Conservation (phyloP, 2,329 filamentous ascomycete species). For the Pezicula neosporulosa region DNA sequence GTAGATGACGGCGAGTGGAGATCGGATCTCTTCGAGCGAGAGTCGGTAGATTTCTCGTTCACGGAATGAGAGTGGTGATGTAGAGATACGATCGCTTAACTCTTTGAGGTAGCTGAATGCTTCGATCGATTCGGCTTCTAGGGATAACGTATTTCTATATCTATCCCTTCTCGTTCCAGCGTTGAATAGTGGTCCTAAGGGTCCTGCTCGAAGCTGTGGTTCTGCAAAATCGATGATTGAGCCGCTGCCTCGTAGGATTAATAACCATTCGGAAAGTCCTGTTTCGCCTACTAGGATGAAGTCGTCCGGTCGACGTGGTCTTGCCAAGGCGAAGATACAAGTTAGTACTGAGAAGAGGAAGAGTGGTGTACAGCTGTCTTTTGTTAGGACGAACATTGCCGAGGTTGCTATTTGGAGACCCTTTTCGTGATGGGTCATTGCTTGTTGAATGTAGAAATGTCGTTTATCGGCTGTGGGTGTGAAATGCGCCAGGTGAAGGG, state of each 20-base stretch:
- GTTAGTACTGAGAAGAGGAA: conserved; percentile 37
- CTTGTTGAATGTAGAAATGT: conserved; percentile 36
- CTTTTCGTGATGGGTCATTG: conserved; percentile 32
- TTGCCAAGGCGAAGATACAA: conserved; percentile 32
- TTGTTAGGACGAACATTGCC: conserved; percentile 28
- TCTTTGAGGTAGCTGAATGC: conserved; percentile 12
- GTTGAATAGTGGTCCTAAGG: conserved; percentile 26
- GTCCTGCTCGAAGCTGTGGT: conserved; percentile 15
- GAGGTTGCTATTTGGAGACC: conserved; percentile 27
- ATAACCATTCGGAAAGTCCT: conserved; percentile 34
- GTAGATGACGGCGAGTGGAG: conserved; percentile 25
- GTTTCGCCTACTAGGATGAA: conserved; percentile 32
- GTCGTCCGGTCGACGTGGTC: conserved; percentile 29
- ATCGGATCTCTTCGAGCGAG: conserved; percentile 32
- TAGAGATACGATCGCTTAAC: conserved; percentile 8
- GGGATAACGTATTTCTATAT: conserved; percentile 6
- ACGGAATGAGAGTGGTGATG: background rate
- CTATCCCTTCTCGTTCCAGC: conserved; percentile 16
- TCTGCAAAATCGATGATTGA: conserved; percentile 28
- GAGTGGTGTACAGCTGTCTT: conserved; percentile 31
- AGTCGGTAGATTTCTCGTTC: conserved; percentile 26
- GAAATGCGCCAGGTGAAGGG: conserved; percentile 43
- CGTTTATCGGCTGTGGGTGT: conserved; percentile 28
- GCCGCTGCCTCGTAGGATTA: conserved; percentile 32
- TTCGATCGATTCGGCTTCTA: conserved; percentile 1